Conservation (phyloP, 2,329 filamentous ascomycete species). For the Fusarium clavum region DNA sequence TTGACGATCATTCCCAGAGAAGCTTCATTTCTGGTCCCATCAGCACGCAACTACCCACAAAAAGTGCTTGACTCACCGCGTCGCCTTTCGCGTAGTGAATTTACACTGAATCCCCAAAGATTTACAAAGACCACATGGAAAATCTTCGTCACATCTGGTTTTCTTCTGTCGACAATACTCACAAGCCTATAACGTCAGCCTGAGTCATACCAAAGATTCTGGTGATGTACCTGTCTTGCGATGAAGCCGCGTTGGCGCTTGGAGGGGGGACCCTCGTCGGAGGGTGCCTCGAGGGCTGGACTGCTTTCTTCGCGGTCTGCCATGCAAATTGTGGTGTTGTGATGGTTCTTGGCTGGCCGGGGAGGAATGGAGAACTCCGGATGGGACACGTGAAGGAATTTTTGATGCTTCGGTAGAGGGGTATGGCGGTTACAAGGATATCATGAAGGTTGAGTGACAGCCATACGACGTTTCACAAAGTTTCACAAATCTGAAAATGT, state of each 20-base stretch:
- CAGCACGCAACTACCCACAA: not conserved
- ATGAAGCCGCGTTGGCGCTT: slow-evolving; percentile 34
- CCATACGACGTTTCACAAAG: not conserved
- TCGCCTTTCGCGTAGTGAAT: slow-evolving; percentile 28
- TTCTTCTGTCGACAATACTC: slow-evolving; percentile 39
- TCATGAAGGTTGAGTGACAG: fast-evolving
- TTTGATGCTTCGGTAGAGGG: not conserved
- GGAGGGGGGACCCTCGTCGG: slow-evolving; percentile 24
- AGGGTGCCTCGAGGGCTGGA: slow-evolving; percentile 5
- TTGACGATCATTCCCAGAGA: slow-evolving; percentile 38
- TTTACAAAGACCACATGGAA: slow-evolving; percentile 29
- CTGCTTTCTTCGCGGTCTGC: slow-evolving; percentile 30
- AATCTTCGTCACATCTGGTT: slow-evolving; percentile 37
- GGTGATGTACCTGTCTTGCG: slow-evolving; percentile 24
- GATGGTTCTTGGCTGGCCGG: slow-evolving; percentile 1
- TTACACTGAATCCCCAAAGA: slow-evolving; percentile 29
- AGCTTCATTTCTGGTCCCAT: slow-evolving; percentile 19
- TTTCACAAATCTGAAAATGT: too few relatives aligned
- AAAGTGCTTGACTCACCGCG: not conserved
- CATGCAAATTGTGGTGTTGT: not conserved
- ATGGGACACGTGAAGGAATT: slow-evolving; percentile 5
- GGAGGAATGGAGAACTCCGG: slow-evolving; percentile 33
- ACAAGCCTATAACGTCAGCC: slow-evolving; percentile 15
- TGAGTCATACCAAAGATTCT: not conserved
- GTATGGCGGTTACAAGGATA: not conserved